Evolutionary conservation across 2,329 filamentous ascomycete genomes (phyloP).

Genomic region (Trichothecium roseum): DNA sequence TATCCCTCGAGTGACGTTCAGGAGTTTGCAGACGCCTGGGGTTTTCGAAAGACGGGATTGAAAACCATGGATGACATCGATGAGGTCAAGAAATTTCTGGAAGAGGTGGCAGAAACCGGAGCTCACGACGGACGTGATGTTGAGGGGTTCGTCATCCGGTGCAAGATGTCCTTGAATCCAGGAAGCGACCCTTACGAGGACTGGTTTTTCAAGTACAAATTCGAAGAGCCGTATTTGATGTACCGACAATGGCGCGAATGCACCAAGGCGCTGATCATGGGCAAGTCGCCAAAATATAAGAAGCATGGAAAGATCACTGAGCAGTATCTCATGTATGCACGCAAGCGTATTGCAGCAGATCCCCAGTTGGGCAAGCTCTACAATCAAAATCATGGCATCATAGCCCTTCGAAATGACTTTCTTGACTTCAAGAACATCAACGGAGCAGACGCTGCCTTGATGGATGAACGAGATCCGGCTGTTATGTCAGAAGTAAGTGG

Average conservation of each 20-base stretch:
- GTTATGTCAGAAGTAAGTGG: constrained; percentile 44
- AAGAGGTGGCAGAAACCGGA: constrained; percentile 77
- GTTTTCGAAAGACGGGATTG: constrained; percentile 81
- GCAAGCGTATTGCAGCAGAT: constrained; percentile 59
- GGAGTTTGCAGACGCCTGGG: constrained; percentile 83
- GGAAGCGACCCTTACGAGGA: constrained; percentile 55
- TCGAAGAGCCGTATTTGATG: constrained; percentile 97
- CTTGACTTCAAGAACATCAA: constrained; percentile 73
- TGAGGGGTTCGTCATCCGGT: constrained; percentile 93
- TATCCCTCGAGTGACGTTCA: constrained; percentile 78
- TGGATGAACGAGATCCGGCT: constrained; percentile 45
- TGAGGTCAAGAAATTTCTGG: constrained; percentile 70
- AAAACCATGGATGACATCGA: constrained; percentile 65
- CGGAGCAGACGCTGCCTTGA: constrained; percentile 76
- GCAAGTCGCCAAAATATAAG: constrained; percentile 63
- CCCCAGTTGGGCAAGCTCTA: constrained; percentile 61
- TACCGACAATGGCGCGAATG: constrained; percentile 98
- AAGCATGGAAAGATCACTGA: constrained; percentile 87
- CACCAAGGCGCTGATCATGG: constrained; percentile 77
- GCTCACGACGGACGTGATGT: constrained; percentile 86
- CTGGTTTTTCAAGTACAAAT: constrained; percentile 99
- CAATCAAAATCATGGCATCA: constrained; percentile 87
- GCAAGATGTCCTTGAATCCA: constrained; percentile 53
- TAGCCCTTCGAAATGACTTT: constrained; percentile 80
- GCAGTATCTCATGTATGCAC: constrained; percentile 78